Base-by-base conservation (phyloP, 495 filamentous ascomycete genomes). In the Neurospora sp. region DNA sequence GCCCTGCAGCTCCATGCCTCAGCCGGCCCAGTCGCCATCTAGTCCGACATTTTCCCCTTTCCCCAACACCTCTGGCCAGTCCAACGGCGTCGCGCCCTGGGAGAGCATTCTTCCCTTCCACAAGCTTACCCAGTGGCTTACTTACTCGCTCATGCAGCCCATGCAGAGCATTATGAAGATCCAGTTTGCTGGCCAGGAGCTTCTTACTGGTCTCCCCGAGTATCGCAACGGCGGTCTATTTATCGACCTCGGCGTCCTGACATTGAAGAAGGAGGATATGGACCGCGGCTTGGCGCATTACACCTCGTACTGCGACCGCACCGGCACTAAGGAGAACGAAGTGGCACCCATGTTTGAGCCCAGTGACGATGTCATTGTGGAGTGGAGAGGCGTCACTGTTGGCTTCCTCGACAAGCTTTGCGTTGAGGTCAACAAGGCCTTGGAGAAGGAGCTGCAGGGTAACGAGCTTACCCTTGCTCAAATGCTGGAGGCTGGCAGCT, bases 51-150 rank as follows among this genome's bases (percentile, higher is more conserved):
- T 86, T 73, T 85, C 83, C 2, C 84, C 84, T 3, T 86, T 86
- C 76, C 84, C 84, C 69, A 84, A 83, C 73, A 80, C 80, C 11
- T 77, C 77, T 40, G 75, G 75, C 71, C 69, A 80, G 66, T 73
- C 78, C 45, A 74, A 76, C 73, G 81, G 81, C 24, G 88, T 90
- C 13, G 87, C 90, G 39, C 87, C 90, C 0, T 98, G 96, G 96
- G 95, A 99, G 79, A 92, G 88, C 77, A 97, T 99, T 75, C 90
- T 97, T 8, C 95, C 96, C 1, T 96, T 97, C 87, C 93, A 96
- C 84, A 96, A 96, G 78, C 88, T 95, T 37, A 94, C 93, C 0
- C 93, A 96, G 76, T 96, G 93, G 93, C 90, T 95, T 71, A 90
- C 91, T 7, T 97, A 96, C 82, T 96, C 93, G 24, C 83, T 97